Evolutionary conservation across 192 early-diverging fungal genomes (phyloP).

Genomic region (Spinellus fusiger): DNA sequence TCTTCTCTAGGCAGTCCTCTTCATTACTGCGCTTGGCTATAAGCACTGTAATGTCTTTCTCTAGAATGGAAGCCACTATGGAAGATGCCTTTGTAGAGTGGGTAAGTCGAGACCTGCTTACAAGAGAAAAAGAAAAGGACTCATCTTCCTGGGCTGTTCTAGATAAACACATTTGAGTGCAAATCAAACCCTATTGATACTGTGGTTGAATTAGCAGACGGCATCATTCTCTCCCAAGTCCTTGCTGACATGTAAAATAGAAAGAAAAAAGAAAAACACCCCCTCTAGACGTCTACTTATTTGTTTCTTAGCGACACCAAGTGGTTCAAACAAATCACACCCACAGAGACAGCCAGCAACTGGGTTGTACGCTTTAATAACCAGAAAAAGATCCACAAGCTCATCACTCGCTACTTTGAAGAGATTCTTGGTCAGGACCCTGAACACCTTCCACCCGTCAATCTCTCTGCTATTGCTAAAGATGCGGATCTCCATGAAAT

Average conservation of each 20-base stretch:
- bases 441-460: slow-evolving; percentile 55
- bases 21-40: neutral
- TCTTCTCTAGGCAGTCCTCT: neutral
- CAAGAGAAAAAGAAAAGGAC: neutral
- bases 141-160: neutral
- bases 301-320: slow-evolving; percentile 62
- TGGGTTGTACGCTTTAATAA: slow-evolving; percentile 96
- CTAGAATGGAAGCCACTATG: slow-evolving; percentile 32
- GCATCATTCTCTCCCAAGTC: slow-evolving; percentile 76
- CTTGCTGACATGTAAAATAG: slow-evolving; percentile 74
- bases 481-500: slow-evolving; percentile 69
- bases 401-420: slow-evolving; percentile 81
- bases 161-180: slow-evolving; percentile 63
- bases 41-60: slow-evolving; percentile 14
- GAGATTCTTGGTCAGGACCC: slow-evolving; percentile 71
- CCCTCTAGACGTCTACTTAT: neutral
- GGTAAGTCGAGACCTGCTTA: slow-evolving; percentile 16
- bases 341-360: slow-evolving; percentile 71
- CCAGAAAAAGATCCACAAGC: slow-evolving; percentile 84
- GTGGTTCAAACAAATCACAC: slow-evolving; percentile 82
- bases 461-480: slow-evolving; percentile 82
- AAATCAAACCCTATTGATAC: slow-evolving; percentile 42
- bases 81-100: slow-evolving; percentile 38
- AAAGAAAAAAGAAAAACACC: neutral
- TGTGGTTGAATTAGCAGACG: slow-evolving; percentile 73